Conservation (phyloP, 2,329 filamentous ascomycete genomes). For the Rutstroemia sp. region DNA sequence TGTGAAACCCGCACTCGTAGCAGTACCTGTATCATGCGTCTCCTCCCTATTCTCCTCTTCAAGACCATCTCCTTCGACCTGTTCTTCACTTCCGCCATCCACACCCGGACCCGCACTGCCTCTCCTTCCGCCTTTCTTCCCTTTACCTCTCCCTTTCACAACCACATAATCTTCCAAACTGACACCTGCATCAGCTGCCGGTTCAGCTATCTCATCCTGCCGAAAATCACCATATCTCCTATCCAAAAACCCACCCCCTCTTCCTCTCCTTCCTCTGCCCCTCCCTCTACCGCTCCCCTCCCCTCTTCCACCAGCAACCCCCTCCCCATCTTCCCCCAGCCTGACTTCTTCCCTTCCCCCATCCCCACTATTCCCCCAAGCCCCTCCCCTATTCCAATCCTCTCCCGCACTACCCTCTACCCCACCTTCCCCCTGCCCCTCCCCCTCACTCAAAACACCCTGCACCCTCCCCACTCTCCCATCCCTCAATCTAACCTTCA, state of each 20-base stretch:
- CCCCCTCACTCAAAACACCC: constrained; percentile 18
- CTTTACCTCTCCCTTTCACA: constrained; percentile 8
- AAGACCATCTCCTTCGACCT: neutral
- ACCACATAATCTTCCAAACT: constrained; percentile 5
- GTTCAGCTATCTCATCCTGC: constrained; percentile 14
- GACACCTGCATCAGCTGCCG: neutral
- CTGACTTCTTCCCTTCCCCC: neutral
- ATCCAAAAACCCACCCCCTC: neutral
- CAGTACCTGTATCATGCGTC: neutral
- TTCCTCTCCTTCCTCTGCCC: constrained; percentile 8
- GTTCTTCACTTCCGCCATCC: neutral
- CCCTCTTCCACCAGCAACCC: neutral
- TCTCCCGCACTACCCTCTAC: constrained; percentile 5
- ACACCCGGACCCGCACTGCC: too few species aligned
- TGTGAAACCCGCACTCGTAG: neutral
- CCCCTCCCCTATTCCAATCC: constrained; percentile 12
- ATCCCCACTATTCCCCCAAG: constrained; percentile 11
- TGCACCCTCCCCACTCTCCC: constrained; percentile 28
- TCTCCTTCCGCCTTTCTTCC: constrained; percentile 11
- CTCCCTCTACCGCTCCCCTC: neutral
- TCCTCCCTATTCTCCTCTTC: constrained; percentile 9
- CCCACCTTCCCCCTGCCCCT: neutral
- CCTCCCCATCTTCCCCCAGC: neutral
- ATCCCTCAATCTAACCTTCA: constrained; percentile 27
- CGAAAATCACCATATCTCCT: constrained; percentile 16